These are phyloP conservation scores for Pseudozyma hubeiensis DNA, from an alignment of 1,284 basidiomycete genomes.

Conservation along the genomic window DNA sequence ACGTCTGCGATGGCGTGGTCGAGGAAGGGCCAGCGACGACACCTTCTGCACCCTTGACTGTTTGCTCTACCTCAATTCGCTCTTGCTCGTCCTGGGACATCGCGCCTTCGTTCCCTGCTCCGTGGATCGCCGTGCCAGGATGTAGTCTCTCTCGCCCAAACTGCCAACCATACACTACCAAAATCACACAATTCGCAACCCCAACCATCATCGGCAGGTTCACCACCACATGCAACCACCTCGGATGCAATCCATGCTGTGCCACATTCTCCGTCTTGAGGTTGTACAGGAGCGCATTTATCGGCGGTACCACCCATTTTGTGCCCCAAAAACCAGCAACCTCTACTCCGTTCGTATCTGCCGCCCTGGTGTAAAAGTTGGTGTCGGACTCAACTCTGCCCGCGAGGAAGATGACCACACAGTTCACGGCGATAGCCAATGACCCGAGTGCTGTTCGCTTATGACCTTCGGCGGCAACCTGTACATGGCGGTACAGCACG, in stretches of 20 bases:
- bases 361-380: constrained; percentile 5
- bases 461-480: constrained; percentile 2
- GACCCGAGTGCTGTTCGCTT: neutral
- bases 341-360: neutral
- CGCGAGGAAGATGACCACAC: neutral
- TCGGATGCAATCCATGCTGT: constrained; percentile 67
- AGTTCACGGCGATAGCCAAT: constrained; percentile 6
- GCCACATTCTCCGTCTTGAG: constrained; percentile 61
- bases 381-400: constrained; percentile 13
- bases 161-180: constrained; percentile 7
- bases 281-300: constrained; percentile 68
- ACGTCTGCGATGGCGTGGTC: neutral
- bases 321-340: constrained; percentile 4
- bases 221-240: constrained; percentile 63
- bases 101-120: neutral
- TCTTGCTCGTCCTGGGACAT: constrained; percentile 1
- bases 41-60: neutral
- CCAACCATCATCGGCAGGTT: constrained; percentile 68
- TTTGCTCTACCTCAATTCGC: constrained; percentile 3
- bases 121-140: neutral
- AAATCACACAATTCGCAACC: constrained; percentile 14
- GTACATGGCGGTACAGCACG: neutral
- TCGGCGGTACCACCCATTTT: constrained; percentile 51
- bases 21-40: neutral
- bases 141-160: neutral